phyloP scores from a whole-genome alignment of 495 filamentous ascomycete genomes.

The Talaromyces thailandensis region DNA sequence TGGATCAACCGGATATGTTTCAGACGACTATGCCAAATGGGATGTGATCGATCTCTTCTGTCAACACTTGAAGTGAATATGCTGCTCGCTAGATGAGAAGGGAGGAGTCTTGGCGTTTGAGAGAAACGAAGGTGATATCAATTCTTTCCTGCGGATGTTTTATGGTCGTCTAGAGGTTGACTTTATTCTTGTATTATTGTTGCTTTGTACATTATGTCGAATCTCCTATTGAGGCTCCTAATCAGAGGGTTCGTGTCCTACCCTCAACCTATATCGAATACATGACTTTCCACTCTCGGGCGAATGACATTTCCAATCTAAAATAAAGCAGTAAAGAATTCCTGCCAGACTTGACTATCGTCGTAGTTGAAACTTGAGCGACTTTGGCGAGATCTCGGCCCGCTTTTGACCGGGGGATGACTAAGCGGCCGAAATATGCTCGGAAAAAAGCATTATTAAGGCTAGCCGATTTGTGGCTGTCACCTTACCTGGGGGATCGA shows the following conservation, averaged over 20 bases:
- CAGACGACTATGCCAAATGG: slow-evolving; percentile 18
- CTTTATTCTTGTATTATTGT: not conserved
- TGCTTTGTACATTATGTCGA: not conserved
- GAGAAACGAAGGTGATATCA: not conserved
- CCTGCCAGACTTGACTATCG: not conserved
- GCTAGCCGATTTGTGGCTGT: slow-evolving; percentile 1
- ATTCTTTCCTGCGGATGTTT: not conserved
- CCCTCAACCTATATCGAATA: not conserved
- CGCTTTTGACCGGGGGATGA: not conserved
- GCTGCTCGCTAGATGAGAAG: not conserved
- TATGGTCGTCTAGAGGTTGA: not conserved
- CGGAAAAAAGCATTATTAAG: not conserved
- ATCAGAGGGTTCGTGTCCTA: not conserved
- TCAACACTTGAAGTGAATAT: not conserved
- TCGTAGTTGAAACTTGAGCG: too few species aligned
- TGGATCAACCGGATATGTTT: slow-evolving; percentile 20
- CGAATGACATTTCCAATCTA: not conserved
- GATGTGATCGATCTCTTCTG: slow-evolving; percentile 8
- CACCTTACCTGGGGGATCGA: not conserved
- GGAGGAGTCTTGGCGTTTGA: not conserved
- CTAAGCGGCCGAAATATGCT: not conserved
- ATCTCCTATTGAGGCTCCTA: not conserved
- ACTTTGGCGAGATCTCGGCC: not conserved
- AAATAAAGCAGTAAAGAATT: not conserved
- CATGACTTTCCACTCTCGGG: not conserved